Evolutionary conservation across 2,329 filamentous ascomycete species (phyloP).

Genomic region (Pseudogymnoascus sp.): DNA sequence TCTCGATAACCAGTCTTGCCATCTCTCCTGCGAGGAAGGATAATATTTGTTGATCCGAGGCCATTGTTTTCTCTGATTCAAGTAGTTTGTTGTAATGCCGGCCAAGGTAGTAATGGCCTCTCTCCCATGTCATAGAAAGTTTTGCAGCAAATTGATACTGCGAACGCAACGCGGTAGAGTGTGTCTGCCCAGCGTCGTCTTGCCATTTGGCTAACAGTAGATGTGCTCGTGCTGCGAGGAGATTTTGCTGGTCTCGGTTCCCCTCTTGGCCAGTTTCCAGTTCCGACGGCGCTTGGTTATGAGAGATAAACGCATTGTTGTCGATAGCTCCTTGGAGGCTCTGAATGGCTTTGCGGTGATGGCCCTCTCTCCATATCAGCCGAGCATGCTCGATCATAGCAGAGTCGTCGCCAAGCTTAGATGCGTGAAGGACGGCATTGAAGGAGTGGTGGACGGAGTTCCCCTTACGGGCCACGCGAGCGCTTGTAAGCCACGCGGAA

Average conservation of each 20-base stretch:
- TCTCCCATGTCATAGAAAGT: constrained; percentile 71
- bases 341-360: constrained; percentile 91
- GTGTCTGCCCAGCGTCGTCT: constrained; percentile 86
- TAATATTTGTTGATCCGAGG: constrained; percentile 67
- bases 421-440: constrained; percentile 85
- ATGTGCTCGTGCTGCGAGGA: constrained; percentile 68
- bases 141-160: constrained; percentile 79
- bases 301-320: constrained; percentile 60
- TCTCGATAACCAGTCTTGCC: constrained; percentile 83
- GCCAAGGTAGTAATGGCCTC: constrained; percentile 93
- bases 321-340: constrained; percentile 79
- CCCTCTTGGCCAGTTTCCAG: background rate
- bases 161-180: constrained; percentile 66
- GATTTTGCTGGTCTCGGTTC: constrained; percentile 38
- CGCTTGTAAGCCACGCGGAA: constrained; percentile 74
- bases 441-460: constrained; percentile 81
- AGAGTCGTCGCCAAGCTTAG: constrained; percentile 71
- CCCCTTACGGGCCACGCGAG: constrained; percentile 76
- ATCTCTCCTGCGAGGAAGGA: constrained; percentile 72
- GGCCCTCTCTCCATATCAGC: constrained; percentile 84
- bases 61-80: constrained; percentile 75
- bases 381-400: constrained; percentile 92
- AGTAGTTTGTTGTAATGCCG: constrained; percentile 95
- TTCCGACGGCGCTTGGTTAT: constrained; percentile 18
- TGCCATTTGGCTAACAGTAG: constrained; percentile 94